phyloP scores from a whole-genome alignment of 2,329 filamentous ascomycete species.

The Berkeleyomyces basicola region DNA sequence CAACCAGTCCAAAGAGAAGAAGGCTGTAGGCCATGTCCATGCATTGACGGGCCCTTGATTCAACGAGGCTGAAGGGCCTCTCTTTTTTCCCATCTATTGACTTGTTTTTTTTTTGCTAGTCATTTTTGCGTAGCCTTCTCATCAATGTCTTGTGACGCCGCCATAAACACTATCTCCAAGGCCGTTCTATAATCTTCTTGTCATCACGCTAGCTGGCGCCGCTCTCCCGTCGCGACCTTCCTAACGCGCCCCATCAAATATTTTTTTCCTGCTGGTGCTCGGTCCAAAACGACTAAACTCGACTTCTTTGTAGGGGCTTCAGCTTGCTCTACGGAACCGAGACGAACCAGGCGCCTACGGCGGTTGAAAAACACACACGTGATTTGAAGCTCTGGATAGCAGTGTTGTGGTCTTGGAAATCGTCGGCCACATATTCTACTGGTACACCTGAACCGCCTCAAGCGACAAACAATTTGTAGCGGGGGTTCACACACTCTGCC shows the following conservation, averaged over 20 bases:
- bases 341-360: not conserved
- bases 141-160: no score
- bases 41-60: not conserved
- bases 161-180: no score
- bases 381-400: no score
- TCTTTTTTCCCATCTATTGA: not conserved
- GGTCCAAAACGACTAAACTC: not conserved
- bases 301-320: not conserved
- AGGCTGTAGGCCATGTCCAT: not conserved
- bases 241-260: not conserved
- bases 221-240: not conserved
- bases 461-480: not conserved
- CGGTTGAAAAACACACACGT: no score
- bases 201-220: not conserved
- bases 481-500: not conserved
- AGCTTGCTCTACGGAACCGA: not conserved
- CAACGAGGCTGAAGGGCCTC: constrained; percentile 10
- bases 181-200: not conserved
- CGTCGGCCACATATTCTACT: no score
- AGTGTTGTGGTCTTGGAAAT: no score
- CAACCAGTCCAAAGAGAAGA: not conserved
- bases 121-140: not conserved
- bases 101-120: not conserved
- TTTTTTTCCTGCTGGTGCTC: not conserved
- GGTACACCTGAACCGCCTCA: not conserved